Evolutionary conservation across 2,329 filamentous ascomycete species (phyloP).

Genomic region (Neocatenulostroma microsporum): DNA sequence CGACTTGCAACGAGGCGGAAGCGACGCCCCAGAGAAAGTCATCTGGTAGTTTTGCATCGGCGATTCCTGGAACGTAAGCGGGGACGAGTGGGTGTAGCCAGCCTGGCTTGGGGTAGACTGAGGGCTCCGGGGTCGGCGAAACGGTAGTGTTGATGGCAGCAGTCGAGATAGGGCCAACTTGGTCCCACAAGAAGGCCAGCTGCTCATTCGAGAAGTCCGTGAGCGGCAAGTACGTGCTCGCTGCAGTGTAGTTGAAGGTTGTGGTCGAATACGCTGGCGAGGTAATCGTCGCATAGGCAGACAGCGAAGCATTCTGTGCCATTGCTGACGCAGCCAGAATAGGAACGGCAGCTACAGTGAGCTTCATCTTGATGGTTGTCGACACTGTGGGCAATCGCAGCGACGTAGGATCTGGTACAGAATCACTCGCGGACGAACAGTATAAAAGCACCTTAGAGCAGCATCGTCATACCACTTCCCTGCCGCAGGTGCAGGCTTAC

Average conservation of each 20-base stretch:
- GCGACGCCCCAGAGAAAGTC: constrained; percentile 16
- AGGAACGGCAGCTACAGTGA: too few species aligned
- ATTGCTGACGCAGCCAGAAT: too few species aligned
- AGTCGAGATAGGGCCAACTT: constrained; percentile 22
- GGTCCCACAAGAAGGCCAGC: constrained; percentile 32
- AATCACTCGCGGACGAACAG: too few species aligned
- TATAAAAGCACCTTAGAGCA: too few species aligned
- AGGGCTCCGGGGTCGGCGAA: constrained; percentile 27
- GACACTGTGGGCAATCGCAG: too few species aligned
- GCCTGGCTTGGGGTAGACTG: constrained; percentile 25
- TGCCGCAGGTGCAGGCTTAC: too few species aligned
- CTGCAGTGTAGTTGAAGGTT: constrained; percentile 38
- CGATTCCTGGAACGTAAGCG: constrained; percentile 27
- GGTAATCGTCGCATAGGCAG: too few species aligned
- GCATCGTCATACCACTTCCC: too few species aligned
- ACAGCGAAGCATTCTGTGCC: too few species aligned
- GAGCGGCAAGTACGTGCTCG: constrained; percentile 37
- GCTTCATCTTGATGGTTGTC: too few species aligned
- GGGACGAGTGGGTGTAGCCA: constrained; percentile 38
- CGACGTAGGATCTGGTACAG: too few species aligned
- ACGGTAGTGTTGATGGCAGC: constrained; percentile 23
- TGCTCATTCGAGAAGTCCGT: constrained; percentile 42
- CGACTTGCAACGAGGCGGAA: constrained; percentile 21
- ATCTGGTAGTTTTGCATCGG: constrained; percentile 29
- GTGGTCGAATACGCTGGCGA: too few species aligned